Evolutionary conservation across 2,329 filamentous ascomycete species (phyloP), one percentile per base, ranked within the genome.

Genomic region (Zasmidium citrigriseum): DNA sequence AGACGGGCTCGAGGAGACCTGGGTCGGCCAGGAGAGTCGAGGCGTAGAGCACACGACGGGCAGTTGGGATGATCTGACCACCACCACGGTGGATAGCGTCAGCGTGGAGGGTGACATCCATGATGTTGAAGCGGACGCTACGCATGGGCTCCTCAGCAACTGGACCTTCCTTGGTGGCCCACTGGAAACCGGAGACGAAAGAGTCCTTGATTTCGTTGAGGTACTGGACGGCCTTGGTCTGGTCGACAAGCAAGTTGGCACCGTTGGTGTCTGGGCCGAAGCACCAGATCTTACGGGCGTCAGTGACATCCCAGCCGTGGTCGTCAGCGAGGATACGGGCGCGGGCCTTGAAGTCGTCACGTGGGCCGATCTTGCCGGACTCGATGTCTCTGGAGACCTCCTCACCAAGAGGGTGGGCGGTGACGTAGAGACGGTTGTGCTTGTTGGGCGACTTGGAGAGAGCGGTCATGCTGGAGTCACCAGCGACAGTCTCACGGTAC

Each of bases 151-250:
- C 95, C 83, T 99, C 95, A 72, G 90, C 93, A 76, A 99, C 82
- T 74, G 95, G 95, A 84, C 95, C 95, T 86, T 99, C 95, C 77
- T 93, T 89, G 72, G 91, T 91, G 70, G 95, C 95, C 95, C 95
- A 99, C 83, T 99, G 95, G 92, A 99, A 99, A 88, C 95, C 95
- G 71, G 95, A 98, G 76, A 98, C 93, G 72, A 98, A 89, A 63
- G 93, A 98, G 78, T 99, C 95, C 90, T 99, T 99, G 88, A 99
- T 99, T 90, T 99, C 95, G 85, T 91, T 95, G 76, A 99, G 87
- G 89, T 98, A 99, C 86, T 99, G 95, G 69, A 99, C 95, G 72
- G 95, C 95, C 91, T 98, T 99, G 86, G 93, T 97, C 89, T 98
- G 95, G 83, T 99, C 95, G 76, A 99, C 88, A 72, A 99, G 85